Evolutionary conservation across 768 basidiomycete species (phyloP).

Genomic region (Hydnomerulius pinastri): DNA sequence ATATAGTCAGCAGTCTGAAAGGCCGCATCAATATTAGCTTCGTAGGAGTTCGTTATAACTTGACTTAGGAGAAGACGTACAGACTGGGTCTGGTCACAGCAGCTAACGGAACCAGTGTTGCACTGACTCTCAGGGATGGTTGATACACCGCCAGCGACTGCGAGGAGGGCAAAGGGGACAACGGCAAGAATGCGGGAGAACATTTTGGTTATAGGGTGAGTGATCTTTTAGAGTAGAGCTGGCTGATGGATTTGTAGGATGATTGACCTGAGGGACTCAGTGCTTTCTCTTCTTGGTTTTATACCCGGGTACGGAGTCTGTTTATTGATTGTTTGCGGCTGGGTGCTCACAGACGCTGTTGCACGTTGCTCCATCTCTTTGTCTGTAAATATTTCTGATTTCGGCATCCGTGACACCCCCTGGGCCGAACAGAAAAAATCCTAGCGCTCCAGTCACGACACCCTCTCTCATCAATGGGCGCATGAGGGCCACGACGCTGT

Average conservation of each 20-base stretch:
- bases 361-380: too few relatives aligned
- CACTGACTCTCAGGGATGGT: constrained; percentile 2
- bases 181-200: background rate
- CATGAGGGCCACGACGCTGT: too few relatives aligned
- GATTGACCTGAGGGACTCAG: background rate
- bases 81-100: constrained; percentile 1
- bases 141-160: background rate
- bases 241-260: background rate
- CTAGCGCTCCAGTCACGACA: too few relatives aligned
- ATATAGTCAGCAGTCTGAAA: too few relatives aligned
- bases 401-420: too few relatives aligned
- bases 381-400: too few relatives aligned
- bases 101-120: constrained; percentile 10
- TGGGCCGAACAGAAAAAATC: too few relatives aligned
- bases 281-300: background rate
- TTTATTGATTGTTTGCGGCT: background rate
- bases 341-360: too few relatives aligned
- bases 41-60: too few relatives aligned
- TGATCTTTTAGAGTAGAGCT: too few relatives aligned
- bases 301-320: background rate
- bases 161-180: background rate
- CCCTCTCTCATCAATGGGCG: too few relatives aligned
- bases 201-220: background rate
- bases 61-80: background rate
- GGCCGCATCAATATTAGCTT: too few relatives aligned